Evolutionary conservation across 495 filamentous ascomycete genomes (phyloP).

Genomic region (Penicillium nucicola): DNA sequence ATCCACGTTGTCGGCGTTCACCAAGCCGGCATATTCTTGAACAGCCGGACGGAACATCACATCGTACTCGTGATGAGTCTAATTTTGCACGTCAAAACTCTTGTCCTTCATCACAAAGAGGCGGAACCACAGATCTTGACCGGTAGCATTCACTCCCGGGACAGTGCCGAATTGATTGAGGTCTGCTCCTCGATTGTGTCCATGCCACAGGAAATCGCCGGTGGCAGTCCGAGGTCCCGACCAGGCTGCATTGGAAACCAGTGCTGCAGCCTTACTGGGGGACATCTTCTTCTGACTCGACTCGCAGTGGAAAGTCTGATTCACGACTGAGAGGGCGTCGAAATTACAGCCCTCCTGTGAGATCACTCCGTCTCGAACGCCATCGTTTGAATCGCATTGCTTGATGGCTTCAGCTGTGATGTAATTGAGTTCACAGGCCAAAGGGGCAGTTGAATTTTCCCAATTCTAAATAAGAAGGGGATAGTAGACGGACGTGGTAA

Average conservation of each 20-base stretch:
- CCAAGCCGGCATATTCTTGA: constrained; percentile 5
- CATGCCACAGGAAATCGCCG: constrained; percentile 17
- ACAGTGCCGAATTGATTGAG: neutral
- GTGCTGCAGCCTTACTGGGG: neutral
- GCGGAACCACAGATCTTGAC: neutral
- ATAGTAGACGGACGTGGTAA: constrained; percentile 10
- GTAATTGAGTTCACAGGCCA: constrained; percentile 42
- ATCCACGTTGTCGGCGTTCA: constrained; percentile 9
- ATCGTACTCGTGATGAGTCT: no score
- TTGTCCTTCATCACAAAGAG: neutral
- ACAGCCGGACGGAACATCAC: constrained; percentile 5
- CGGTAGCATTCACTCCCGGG: neutral
- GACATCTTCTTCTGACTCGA: constrained; percentile 13
- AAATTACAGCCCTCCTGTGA: constrained; percentile 50
- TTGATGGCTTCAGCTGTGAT: constrained; percentile 36
- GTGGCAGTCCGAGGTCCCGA: constrained; percentile 3
- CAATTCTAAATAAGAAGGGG: constrained; percentile 3
- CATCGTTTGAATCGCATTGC: constrained; percentile 49
- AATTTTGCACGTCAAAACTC: constrained; percentile 5
- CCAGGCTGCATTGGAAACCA: constrained; percentile 7
- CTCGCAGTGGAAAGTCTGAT: no score
- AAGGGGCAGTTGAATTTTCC: constrained; percentile 16
- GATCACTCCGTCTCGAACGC: constrained; percentile 55
- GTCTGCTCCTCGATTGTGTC: neutral
- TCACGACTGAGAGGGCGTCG: no score